Conservation (phyloP, 495 filamentous ascomycete species). For the Darksidea phi region DNA sequence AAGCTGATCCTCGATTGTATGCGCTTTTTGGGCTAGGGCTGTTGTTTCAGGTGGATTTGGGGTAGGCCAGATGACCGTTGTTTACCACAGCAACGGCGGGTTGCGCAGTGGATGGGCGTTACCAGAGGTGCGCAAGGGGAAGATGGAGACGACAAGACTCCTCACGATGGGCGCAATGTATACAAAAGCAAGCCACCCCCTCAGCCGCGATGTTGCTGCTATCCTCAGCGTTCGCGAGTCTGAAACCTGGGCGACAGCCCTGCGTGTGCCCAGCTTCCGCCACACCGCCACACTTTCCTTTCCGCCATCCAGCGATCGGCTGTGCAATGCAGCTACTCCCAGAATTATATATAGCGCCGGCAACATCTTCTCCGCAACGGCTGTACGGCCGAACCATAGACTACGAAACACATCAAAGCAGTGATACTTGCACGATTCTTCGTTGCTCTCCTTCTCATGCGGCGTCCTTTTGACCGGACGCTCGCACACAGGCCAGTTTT, state of each 20-base stretch:
- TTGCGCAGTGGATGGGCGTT: conserved; percentile 1
- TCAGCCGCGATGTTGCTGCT: background rate
- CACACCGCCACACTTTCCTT: background rate
- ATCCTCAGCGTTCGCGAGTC: background rate
- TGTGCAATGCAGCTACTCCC: background rate
- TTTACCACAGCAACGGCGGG: conserved; percentile 28
- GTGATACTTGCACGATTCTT: too few species aligned
- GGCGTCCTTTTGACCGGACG: background rate
- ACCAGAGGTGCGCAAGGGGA: background rate
- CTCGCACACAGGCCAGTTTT: background rate
- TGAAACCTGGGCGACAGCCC: background rate
- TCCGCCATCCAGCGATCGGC: background rate
- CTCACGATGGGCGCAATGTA: background rate
- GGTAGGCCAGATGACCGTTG: background rate
- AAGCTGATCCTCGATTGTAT: conserved; percentile 13
- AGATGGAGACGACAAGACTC: background rate
- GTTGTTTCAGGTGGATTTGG: conserved; percentile 27
- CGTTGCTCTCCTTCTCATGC: background rate
- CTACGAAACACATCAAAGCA: background rate
- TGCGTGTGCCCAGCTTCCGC: background rate
- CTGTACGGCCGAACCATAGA: background rate
- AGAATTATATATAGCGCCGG: background rate
- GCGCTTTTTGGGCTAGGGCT: conserved; percentile 22
- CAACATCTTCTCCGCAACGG: background rate
- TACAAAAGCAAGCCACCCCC: too few species aligned